A percentile compares a stretch with the other conserved stretches of the same genome.
phyloP scores from a whole-genome alignment of 163 green algal species.

The Scenedesmus sp. region DNA sequence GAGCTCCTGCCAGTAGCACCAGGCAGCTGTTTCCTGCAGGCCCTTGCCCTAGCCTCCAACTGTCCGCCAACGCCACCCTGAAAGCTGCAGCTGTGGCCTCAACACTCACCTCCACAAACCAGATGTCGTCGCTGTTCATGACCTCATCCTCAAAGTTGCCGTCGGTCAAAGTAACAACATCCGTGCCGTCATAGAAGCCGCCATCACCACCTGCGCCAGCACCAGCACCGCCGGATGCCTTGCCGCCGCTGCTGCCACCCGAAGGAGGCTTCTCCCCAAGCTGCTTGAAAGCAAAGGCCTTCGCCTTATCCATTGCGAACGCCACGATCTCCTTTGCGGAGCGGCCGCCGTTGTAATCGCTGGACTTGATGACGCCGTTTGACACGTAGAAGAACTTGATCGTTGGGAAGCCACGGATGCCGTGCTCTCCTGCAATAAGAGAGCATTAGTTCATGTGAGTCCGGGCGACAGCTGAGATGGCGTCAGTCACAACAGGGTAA shows the following conservation, averaged over 20 bases:
- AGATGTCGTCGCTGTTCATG: constrained; percentile 76
- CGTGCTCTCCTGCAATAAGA: constrained; percentile 63
- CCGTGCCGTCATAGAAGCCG: constrained; percentile 70
- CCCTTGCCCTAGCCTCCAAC: constrained; percentile 68
- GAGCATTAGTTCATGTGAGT: background rate
- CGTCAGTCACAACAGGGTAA: too few species aligned
- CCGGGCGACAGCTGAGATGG: too few species aligned
- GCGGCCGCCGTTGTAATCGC: constrained; percentile 76
- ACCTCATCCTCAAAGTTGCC: constrained; percentile 80
- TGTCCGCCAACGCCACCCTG: too few species aligned
- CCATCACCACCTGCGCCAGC: constrained; percentile 40
- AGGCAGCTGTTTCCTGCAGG: background rate
- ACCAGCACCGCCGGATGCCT: background rate
- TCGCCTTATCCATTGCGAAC: constrained; percentile 81
- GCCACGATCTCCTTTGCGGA: constrained; percentile 82
- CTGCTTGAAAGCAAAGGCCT: constrained; percentile 65
- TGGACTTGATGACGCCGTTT: constrained; percentile 83
- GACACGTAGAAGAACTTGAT: constrained; percentile 83
- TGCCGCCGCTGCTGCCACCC: constrained; percentile 48
- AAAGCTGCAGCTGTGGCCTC: background rate
- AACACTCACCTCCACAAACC: constrained; percentile 72
- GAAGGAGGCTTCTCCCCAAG: constrained; percentile 71
- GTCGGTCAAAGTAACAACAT: constrained; percentile 81
- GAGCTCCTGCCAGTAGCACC: background rate
- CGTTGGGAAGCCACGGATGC: constrained; percentile 90